Conservation (phyloP, 75 land plant species). For the Selaginella moellendorffii region DNA sequence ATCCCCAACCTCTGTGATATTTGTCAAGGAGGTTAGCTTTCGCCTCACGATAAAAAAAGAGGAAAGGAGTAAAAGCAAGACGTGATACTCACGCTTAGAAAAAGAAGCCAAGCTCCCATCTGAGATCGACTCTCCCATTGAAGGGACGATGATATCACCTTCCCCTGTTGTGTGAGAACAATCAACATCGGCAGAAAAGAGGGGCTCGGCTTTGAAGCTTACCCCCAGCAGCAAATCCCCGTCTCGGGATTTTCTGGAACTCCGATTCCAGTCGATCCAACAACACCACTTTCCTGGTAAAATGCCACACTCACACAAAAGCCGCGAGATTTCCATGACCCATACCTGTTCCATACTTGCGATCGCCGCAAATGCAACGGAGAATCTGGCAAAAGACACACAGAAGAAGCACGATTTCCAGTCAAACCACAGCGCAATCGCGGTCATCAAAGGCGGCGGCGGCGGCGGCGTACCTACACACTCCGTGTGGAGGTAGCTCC, state of each 20-base stretch:
- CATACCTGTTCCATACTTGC: not conserved
- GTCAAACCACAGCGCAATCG: not conserved
- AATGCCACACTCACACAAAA: not conserved
- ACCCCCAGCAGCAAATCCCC: not conserved
- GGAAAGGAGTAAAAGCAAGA: not conserved
- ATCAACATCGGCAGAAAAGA: not conserved
- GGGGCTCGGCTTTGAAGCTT: not conserved
- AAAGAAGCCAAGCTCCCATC: conserved; percentile 79
- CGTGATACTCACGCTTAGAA: conserved; percentile 47
- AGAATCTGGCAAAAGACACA: not conserved
- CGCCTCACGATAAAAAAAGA: not conserved
- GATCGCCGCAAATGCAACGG: not conserved
- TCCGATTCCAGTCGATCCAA: not conserved
- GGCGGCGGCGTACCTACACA: not conserved
- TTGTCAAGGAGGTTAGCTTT: not conserved
- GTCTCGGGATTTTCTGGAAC: not conserved
- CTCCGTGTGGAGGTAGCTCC: not conserved
- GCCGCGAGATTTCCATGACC: not conserved
- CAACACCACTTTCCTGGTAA: not conserved
- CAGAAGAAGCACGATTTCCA: not conserved
- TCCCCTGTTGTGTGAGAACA: not conserved
- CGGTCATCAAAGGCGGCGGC: no score
- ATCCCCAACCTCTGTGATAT: conserved; percentile 70
- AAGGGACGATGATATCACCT: conserved; percentile 77
- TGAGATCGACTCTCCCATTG: conserved; percentile 82